A percentile compares a stretch with the other conserved stretches of the same genome.
phyloP scores from a whole-genome alignment of 2,329 filamentous ascomycete genomes.

The Epichloe sylvatica region DNA sequence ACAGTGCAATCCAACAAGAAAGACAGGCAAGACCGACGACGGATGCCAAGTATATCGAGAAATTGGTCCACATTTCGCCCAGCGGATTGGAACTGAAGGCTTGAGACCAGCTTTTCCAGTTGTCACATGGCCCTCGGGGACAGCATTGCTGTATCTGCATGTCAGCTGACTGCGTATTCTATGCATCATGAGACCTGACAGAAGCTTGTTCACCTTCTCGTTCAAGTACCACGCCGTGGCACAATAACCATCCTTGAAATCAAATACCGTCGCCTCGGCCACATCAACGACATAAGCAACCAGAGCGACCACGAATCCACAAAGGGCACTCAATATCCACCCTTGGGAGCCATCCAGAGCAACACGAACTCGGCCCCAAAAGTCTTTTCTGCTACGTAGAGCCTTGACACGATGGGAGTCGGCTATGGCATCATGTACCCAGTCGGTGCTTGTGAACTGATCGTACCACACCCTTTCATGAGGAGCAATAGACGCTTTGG shows the following conservation, averaged over 20 bases:
- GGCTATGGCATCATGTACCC: constrained; percentile 94
- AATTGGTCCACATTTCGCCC: constrained; percentile 55
- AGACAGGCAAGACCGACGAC: constrained; percentile 56
- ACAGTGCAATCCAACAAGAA: constrained; percentile 68
- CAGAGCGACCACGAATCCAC: constrained; percentile 71
- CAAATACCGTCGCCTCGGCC: constrained; percentile 72
- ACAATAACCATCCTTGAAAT: constrained; percentile 86
- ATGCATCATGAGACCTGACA: background rate
- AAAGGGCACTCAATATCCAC: constrained; percentile 84
- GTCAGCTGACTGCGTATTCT: background rate
- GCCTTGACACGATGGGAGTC: constrained; percentile 82
- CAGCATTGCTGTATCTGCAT: constrained; percentile 32
- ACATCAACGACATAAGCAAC: constrained; percentile 84
- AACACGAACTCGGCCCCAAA: constrained; percentile 63
- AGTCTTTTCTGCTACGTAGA: constrained; percentile 66
- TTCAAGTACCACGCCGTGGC: constrained; percentile 54
- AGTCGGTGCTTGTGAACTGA: constrained; percentile 94
- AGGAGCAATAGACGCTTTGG: constrained; percentile 50
- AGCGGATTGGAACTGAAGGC: constrained; percentile 30
- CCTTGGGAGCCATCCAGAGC: constrained; percentile 81
- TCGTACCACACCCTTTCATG: constrained; percentile 97
- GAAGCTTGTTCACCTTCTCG: constrained; percentile 38
- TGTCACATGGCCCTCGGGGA: constrained; percentile 40
- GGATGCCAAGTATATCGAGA: constrained; percentile 56
- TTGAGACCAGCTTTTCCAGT: constrained; percentile 44